These are phyloP conservation scores for Babesia caballi DNA, from an alignment of 169 alveolate species.

Conservation along the genomic window DNA sequence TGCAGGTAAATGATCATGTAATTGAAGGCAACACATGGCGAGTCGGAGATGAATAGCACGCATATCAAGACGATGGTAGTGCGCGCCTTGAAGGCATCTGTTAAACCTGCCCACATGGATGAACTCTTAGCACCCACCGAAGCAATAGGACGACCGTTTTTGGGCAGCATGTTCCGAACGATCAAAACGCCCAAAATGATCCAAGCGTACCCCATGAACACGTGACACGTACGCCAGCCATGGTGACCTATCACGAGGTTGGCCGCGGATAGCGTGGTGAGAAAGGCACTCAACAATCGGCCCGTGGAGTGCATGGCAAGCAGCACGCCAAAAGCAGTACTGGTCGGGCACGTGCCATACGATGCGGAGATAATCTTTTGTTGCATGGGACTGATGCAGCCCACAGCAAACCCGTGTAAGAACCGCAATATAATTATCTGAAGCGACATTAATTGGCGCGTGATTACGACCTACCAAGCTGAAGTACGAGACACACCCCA, in stretches of 20 bases:
- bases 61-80: background rate
- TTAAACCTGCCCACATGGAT: no score
- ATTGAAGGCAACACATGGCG: constrained; percentile 85
- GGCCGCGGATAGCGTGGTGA: background rate
- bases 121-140: no score
- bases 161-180: no score
- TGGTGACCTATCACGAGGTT: background rate
- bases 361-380: constrained; percentile 19
- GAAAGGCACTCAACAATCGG: background rate
- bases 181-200: background rate
- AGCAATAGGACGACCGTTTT: no score
- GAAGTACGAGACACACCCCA: constrained; percentile 59
- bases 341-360: background rate
- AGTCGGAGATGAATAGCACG: constrained; percentile 77
- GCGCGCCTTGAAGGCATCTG: background rate
- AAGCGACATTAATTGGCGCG: background rate
- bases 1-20: constrained; percentile 85
- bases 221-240: constrained; percentile 36
- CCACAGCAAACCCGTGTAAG: constrained; percentile 29
- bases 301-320: constrained; percentile 21
- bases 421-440: constrained; percentile 29
- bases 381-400: constrained; percentile 13
- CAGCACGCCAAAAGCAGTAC: background rate
- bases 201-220: background rate
- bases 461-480: constrained; percentile 19